phyloP scores from a whole-genome alignment of 495 filamentous ascomycete genomes.

The Penicillium daleae region DNA sequence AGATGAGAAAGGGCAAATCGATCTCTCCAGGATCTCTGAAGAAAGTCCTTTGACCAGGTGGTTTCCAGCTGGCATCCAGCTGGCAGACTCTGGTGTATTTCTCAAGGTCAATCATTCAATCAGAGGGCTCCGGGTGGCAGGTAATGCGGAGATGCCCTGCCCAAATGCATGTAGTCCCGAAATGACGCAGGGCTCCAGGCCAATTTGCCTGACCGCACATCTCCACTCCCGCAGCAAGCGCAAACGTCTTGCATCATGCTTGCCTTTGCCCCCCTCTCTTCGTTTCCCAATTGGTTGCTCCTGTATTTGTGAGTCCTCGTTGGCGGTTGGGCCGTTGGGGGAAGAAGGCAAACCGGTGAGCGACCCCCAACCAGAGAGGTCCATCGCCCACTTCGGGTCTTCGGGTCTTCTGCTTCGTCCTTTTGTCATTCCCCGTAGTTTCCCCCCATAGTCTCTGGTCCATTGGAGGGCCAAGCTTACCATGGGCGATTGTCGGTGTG shows the following conservation, averaged over 20 bases:
- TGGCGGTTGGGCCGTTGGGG: not conserved
- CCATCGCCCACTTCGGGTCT: not conserved
- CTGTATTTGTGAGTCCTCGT: not conserved
- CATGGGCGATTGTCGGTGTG: slow-evolving; percentile 10
- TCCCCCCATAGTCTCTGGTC: not conserved
- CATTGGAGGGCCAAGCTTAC: not conserved
- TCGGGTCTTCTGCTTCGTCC: not conserved
- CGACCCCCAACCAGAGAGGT: not conserved
- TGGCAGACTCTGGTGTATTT: too few relatives aligned
- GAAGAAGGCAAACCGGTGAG: not conserved
- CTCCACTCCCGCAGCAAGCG: slow-evolving; percentile 19
- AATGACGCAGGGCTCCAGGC: slow-evolving; percentile 21
- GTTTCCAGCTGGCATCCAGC: not conserved
- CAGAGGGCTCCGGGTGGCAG: slow-evolving; percentile 11
- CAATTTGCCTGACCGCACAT: slow-evolving; percentile 13
- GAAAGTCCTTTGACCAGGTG: not conserved
- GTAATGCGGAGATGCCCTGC: slow-evolving; percentile 27
- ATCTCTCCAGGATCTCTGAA: not conserved
- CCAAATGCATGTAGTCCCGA: slow-evolving; percentile 31
- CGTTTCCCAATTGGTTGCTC: not conserved
- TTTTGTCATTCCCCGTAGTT: not conserved
- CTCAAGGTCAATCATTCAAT: not conserved
- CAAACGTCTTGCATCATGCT: slow-evolving; percentile 17
- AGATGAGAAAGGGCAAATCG: not conserved
- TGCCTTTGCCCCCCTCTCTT: not conserved